These are phyloP conservation scores for Coemansia sp. DNA, from an alignment of 192 early-diverging fungal species.

Conservation along the genomic window DNA sequence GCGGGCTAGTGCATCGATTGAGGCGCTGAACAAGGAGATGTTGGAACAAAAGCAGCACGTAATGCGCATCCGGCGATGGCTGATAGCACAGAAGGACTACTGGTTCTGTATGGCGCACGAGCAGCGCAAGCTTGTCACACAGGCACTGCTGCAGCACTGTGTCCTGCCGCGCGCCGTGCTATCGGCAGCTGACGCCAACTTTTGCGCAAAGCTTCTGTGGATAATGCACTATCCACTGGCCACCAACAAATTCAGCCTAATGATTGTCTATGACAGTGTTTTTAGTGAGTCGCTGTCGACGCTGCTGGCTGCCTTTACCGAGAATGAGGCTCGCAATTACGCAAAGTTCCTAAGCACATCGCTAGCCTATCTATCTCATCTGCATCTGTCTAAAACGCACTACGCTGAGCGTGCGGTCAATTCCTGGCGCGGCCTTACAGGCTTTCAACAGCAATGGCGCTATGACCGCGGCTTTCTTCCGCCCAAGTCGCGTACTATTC, in stretches of 20 bases:
- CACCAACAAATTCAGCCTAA: constrained; percentile 51
- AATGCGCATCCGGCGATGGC: constrained; percentile 42
- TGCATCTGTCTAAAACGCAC: constrained; percentile 20
- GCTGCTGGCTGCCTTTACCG: constrained; percentile 39
- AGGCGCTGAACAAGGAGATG: constrained; percentile 36
- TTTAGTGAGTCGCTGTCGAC: constrained; percentile 33
- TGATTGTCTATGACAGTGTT: constrained; percentile 45
- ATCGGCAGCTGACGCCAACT: constrained; percentile 45
- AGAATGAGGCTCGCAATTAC: constrained; percentile 45
- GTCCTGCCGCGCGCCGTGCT: constrained; percentile 40
- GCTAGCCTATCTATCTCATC: constrained; percentile 31
- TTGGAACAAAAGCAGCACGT: constrained; percentile 39
- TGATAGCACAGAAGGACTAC: constrained; percentile 51
- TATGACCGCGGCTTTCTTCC: constrained; percentile 48
- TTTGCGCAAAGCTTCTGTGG: constrained; percentile 50
- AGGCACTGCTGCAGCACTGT: constrained; percentile 47
- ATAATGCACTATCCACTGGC: constrained; percentile 52
- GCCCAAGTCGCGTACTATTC: constrained; percentile 42
- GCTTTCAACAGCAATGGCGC: constrained; percentile 36
- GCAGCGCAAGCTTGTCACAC: constrained; percentile 28
- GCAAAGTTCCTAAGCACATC: constrained; percentile 39
- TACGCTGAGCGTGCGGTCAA: constrained; percentile 46
- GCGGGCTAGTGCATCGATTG: constrained; percentile 26
- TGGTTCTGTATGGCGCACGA: constrained; percentile 51
- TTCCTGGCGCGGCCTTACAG: constrained; percentile 40